A percentile compares a stretch with the other conserved stretches of the same genome.
Evolutionary conservation across 345 rosid species (phyloP).

Genomic region (Pugionium dolabratum): DNA sequence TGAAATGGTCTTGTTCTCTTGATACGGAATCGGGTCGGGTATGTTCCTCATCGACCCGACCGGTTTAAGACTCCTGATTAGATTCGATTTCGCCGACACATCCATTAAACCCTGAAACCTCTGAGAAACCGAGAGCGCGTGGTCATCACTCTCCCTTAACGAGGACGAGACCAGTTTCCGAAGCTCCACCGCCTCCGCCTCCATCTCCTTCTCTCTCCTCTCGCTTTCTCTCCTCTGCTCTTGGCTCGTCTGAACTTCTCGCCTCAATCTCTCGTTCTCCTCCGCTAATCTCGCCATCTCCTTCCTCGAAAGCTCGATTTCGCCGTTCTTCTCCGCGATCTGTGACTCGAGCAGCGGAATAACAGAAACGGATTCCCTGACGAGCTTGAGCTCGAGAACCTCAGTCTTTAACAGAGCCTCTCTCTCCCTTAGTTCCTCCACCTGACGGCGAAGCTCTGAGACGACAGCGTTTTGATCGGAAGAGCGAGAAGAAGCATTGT

Average conservation of each 20-base stretch:
- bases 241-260: constrained; percentile 35
- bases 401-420: constrained; percentile 72
- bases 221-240: constrained; percentile 39
- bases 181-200: constrained; percentile 53
- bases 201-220: constrained; percentile 52
- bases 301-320: constrained; percentile 41
- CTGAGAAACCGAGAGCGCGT: constrained; percentile 60
- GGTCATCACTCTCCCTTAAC: constrained; percentile 47
- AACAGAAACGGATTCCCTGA: constrained; percentile 70
- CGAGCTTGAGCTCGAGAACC: constrained; percentile 68
- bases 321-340: constrained; percentile 46
- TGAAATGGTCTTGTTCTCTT: constrained; percentile 6
- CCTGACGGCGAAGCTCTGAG: constrained; percentile 65
- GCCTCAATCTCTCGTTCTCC: constrained; percentile 52
- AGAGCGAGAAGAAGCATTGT: constrained; percentile 44
- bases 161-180: constrained; percentile 46
- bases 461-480: constrained; percentile 59
- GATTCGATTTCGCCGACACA: constrained; percentile 52
- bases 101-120: constrained; percentile 72
- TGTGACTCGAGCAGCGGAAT: constrained; percentile 68
- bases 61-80: constrained; percentile 54
- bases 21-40: constrained; percentile 31
- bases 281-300: constrained; percentile 47
- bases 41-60: constrained; percentile 35
- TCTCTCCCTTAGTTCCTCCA: constrained; percentile 75